Evolutionary conservation across 139 green algal genomes (phyloP), one percentile per base, ranked within the genome.

Genomic region (Coelastrella sp.): DNA sequence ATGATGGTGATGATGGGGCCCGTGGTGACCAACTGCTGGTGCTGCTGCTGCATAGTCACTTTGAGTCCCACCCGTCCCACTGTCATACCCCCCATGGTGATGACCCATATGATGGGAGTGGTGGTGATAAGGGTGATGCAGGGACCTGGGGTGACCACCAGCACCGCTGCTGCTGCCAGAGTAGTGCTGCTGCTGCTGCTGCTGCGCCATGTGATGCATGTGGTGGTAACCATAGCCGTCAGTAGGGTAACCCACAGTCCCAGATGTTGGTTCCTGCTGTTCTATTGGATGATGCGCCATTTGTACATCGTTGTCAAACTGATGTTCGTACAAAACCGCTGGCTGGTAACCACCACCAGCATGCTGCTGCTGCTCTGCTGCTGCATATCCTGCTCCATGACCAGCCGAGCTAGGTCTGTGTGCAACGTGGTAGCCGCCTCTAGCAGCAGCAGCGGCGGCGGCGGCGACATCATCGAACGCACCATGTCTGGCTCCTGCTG

Each of bases 281-380:
- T n/a, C n/a, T n/a, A n/a, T n/a, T n/a, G n/a, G n/a, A n/a, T n/a
- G 45, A 9, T 13, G 45, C 53, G 17, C 17, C 21, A 9, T 19
- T 64, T 9, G 19, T 5, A 34, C 53, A 9, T 64, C 53, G 30
- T n/a, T 5, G 27, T 64, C 53, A 64, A 21, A 5, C 6, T 64
- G 30, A 5, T 64, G 53, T 32, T 64, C 53, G 21, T 64, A 64
- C n/a, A n/a, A n/a, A n/a, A n/a, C n/a, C n/a, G n/a, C n/a, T n/a
- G n/a, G n/a, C 21, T 64, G 53, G 30, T 32, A n/a, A n/a, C 53
- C 53, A 64, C 19, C 53, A 64, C 19, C 53, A 64, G 6, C 53
- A 64, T 50, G 73, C 73, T 80, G 43, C 43, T 80, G 73, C 50
- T 81, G 73, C 73, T 81, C 48, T 8, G 45, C 73, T 8, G 50